Percentiles rank a stretch among this genome's conserved stretches.
These are phyloP conservation scores for Sphaerobolus stellatus DNA, from an alignment of 1,284 basidiomycete genomes.

Conservation along the genomic window DNA sequence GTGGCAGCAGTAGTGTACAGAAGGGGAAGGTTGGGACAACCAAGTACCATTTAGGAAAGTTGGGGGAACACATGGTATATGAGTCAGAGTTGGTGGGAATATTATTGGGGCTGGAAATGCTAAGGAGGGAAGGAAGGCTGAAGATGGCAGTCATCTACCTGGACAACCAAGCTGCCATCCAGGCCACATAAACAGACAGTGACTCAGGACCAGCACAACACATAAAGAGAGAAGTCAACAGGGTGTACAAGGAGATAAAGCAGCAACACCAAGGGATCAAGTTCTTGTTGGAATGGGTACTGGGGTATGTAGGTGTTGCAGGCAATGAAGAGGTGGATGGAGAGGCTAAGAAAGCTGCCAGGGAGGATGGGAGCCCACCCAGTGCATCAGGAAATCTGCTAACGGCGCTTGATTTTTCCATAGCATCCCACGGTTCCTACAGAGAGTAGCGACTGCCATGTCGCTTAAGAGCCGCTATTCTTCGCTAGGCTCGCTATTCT, in stretches of 20 bases:
- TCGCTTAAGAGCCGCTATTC: too few species aligned
- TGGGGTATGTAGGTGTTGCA: conserved; percentile 17
- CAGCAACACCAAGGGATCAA: neutral
- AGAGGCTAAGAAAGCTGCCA: conserved; percentile 22
- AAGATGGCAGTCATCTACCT: neutral
- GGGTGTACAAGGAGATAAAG: neutral
- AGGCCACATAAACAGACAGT: neutral
- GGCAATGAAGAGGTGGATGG: conserved; percentile 23
- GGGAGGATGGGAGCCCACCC: too few species aligned
- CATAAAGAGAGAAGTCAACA: neutral
- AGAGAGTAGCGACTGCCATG: too few species aligned
- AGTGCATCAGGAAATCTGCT: too few species aligned
- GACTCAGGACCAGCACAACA: neutral
- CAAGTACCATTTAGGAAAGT: too few species aligned
- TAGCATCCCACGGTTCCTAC: too few species aligned
- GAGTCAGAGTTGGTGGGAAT: neutral
- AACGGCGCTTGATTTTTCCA: too few species aligned
- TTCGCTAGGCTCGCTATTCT: too few species aligned
- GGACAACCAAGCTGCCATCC: neutral
- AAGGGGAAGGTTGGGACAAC: too few species aligned
- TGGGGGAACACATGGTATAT: too few species aligned
- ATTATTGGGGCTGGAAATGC: neutral
- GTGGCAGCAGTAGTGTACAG: too few species aligned
- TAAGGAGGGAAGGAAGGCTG: neutral
- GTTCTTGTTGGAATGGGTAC: conserved; percentile 15